These are phyloP conservation scores for Gynochthodes officinalis DNA, from an alignment of 257 asterid genomes.

Conservation along the genomic window DNA sequence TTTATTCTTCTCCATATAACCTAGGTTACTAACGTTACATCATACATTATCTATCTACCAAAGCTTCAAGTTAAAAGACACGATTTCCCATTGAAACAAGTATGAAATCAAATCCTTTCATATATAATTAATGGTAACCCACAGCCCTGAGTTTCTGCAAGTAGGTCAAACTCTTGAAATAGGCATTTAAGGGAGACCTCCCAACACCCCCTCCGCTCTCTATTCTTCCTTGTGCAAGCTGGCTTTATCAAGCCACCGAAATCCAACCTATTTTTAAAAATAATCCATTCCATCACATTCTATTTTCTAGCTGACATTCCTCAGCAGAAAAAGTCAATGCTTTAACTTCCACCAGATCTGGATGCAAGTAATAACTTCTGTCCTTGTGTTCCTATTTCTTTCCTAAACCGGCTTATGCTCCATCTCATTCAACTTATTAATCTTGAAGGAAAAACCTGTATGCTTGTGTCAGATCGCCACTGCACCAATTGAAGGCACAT, in stretches of 20 bases:
- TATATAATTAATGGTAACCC: neutral
- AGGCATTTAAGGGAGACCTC: no score
- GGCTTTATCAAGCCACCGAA: no score
- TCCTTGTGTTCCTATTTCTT: neutral
- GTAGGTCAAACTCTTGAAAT: neutral
- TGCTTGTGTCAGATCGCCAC: neutral
- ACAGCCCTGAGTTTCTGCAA: neutral
- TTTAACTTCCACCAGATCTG: no score
- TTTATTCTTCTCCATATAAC: neutral
- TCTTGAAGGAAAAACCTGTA: neutral
- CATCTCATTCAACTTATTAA: neutral
- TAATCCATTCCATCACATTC: no score
- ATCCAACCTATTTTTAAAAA: no score
- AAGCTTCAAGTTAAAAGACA: conserved; percentile 1
- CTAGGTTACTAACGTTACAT: neutral
- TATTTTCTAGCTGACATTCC: no score
- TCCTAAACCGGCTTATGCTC: neutral
- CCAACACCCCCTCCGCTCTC: no score
- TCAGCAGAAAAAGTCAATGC: no score
- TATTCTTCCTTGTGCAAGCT: no score
- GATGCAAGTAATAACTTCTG: no score
- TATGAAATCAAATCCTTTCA: no score
- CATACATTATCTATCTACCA: neutral
- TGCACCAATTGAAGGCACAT: no score
- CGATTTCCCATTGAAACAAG: neutral